Base-by-base conservation (phyloP, 257 asterid genomes). In the Marsdenia floribunda region DNA sequence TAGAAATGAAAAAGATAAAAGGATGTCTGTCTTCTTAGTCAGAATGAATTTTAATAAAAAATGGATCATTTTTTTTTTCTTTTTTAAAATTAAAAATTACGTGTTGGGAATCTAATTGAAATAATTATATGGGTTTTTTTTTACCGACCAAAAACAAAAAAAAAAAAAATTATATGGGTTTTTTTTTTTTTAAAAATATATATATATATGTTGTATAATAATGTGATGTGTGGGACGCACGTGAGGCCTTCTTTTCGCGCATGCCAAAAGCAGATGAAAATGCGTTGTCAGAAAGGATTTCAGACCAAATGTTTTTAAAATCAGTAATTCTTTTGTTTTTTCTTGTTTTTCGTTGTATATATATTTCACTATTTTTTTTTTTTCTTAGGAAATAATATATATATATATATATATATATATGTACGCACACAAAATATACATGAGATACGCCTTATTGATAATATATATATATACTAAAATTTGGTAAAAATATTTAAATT, bases 241-340 rank as follows among this genome's bases (percentile, higher is more conserved):
- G 93, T 88, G 91, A 86, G 74, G 35, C 54, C 71, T 66, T 68
- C 92, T 90, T 88, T 88, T 85, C 50, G 76, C 88, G 96, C 96
- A 80, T 90, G 94, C 89, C 66, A 73, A 82, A 86, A 84, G 89
- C 82, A 74, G 73, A 81, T 79, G 63, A 71, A 75, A 74, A 76
- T 80, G 78, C 70, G 72, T 6, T 74, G 73, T 24, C 37, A 13
- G 26, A 16, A 0, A 14, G 42, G 50, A 65, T 35, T 74, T 50
- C 24, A 50, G 38, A 64, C 53, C 52, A 49, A 5, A 73, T 71
- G 40, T 24, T 44, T 14, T 76, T 1, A 29, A 67, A 59, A 46
- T 33, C 58, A 44, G 37, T 15, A 46, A 5, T 21, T 4, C 16
- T 22, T 47, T 4, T 21, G 4, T 70, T 2, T 67, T 22, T 16